Percentiles rank a stretch among this genome's conserved stretches.
Conservation (phyloP, 1,284 basidiomycete species). For the Trichosporon sp. region DNA sequence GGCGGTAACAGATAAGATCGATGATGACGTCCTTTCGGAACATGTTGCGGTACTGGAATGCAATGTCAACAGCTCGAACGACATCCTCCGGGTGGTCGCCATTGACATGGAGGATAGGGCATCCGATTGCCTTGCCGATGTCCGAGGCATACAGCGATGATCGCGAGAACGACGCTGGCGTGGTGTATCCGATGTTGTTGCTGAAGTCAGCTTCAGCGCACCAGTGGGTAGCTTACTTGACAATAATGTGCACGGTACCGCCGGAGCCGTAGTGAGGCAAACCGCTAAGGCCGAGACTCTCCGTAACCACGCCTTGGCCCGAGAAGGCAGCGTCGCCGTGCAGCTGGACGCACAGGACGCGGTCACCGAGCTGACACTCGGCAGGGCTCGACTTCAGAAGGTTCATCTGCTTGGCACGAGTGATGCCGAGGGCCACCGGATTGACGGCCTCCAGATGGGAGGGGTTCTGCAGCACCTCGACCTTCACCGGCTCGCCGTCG, state of each 20-base stretch:
- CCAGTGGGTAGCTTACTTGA: conserved; percentile 66
- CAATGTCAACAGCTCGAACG: conserved; percentile 72
- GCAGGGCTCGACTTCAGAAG: conserved; percentile 66
- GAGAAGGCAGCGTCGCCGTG: conserved; percentile 89
- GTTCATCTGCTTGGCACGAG: conserved; percentile 86
- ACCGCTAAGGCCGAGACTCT: conserved; percentile 77
- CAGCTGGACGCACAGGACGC: conserved; percentile 81
- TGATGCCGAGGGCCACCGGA: conserved; percentile 82
- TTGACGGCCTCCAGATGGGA: conserved; percentile 85
- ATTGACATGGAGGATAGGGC: conserved; percentile 87
- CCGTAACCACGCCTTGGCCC: conserved; percentile 88
- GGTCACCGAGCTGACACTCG: conserved; percentile 78
- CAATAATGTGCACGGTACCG: conserved; percentile 84
- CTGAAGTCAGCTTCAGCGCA: conserved; percentile 6
- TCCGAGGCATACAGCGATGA: conserved; percentile 87
- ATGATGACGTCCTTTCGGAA: conserved; percentile 86
- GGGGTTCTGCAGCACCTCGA: conserved; percentile 81
- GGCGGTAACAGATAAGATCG: conserved; percentile 81
- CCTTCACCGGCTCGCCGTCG: conserved; percentile 62
- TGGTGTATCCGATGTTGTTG: conserved; percentile 82
- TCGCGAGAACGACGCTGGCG: conserved; percentile 75
- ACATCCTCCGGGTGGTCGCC: conserved; percentile 90
- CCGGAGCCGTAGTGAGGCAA: conserved; percentile 86
- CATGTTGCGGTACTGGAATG: conserved; percentile 78
- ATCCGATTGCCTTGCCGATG: conserved; percentile 83